Conservation (phyloP, 192 early-diverging fungal species). For the Linnemannia zychae region DNA sequence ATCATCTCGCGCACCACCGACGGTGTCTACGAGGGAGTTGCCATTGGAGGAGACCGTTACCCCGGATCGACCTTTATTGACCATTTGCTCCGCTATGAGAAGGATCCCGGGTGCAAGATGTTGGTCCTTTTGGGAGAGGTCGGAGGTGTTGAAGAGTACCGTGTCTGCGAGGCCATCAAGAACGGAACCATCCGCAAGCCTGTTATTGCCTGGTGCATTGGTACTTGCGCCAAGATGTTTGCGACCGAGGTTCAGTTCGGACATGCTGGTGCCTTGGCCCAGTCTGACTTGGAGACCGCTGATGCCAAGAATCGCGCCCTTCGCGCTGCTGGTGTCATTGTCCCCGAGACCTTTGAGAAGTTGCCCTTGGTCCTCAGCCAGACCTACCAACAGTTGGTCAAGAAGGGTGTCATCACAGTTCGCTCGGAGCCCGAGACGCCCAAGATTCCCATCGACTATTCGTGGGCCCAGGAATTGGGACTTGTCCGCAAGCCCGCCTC, state of each 20-base stretch:
- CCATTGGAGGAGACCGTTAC: conserved; percentile 99
- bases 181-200: conserved; percentile 95
- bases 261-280: conserved; percentile 96
- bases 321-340: conserved; percentile 87
- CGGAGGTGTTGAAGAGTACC: conserved; percentile 98
- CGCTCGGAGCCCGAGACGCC: conserved; percentile 91
- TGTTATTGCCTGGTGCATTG: conserved; percentile 99
- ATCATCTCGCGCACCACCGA: conserved; percentile 96
- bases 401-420: conserved; percentile 77
- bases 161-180: conserved; percentile 92
- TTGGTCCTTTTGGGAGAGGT: conserved; percentile 97
- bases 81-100: conserved; percentile 95
- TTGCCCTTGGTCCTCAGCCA: conserved; percentile 85
- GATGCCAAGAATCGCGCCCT: conserved; percentile 95
- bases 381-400: conserved; percentile 85
- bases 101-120: conserved; percentile 94
- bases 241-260: conserved; percentile 99
- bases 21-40: conserved; percentile 99
- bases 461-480: conserved; percentile 99
- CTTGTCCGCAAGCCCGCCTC: conserved; percentile 98
- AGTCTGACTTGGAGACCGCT: conserved; percentile 96
- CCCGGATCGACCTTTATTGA: conserved; percentile 99
- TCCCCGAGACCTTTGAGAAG: conserved; percentile 97
- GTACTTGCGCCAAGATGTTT: conserved; percentile 99
- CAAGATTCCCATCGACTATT: conserved; percentile 99